phyloP scores from a whole-genome alignment of 129 eudicot species.

The Arctium minus region DNA sequence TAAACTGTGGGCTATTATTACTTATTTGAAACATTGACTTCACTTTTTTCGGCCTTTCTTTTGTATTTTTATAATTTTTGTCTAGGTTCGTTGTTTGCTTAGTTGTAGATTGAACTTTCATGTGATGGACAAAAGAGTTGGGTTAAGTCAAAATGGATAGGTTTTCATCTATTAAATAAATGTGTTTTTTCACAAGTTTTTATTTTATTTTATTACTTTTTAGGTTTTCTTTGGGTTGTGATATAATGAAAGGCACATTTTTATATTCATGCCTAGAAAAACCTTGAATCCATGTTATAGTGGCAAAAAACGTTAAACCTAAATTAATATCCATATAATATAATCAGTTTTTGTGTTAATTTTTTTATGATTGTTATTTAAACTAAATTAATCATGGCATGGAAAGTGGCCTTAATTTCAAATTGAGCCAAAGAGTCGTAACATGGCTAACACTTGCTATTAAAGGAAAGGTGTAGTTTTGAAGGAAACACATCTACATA shows the following conservation, averaged over 20 bases:
- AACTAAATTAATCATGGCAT: not conserved
- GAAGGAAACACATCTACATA: not conserved
- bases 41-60: not conserved
- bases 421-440: not conserved
- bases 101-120: constrained; percentile 21
- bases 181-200: not conserved
- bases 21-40: not conserved
- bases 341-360: not conserved
- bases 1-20: not conserved
- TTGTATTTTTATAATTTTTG: not conserved
- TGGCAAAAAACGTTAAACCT: not conserved
- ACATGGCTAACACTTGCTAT: not conserved
- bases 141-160: not conserved
- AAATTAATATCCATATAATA: no score
- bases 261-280: not conserved
- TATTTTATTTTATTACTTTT: no score
- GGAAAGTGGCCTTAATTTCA: not conserved
- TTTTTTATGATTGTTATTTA: no score
- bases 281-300: not conserved
- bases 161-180: not conserved
- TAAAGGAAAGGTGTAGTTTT: not conserved
- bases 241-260: not conserved
- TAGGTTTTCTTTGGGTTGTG: no score
- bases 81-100: constrained; percentile 30
- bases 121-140: not conserved